phyloP scores from a whole-genome alignment of 495 filamentous ascomycete genomes.

The Trichoderma reesei region DNA sequence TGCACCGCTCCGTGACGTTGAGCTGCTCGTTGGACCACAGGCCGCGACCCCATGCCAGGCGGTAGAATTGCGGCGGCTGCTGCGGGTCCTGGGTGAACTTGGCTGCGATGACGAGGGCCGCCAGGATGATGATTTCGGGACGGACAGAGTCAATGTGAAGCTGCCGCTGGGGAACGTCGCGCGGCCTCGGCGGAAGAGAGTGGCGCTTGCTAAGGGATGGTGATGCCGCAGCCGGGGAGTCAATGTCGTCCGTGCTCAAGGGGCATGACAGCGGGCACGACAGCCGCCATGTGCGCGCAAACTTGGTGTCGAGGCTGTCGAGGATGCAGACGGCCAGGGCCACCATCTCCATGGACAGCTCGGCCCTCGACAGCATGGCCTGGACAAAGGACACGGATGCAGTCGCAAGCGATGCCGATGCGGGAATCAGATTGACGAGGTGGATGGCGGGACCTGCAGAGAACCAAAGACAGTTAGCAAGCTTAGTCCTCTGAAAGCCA shows the following conservation, averaged over 20 bases:
- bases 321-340: slow-evolving; percentile 46
- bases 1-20: slow-evolving; percentile 44
- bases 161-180: slow-evolving; percentile 15
- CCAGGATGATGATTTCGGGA: slow-evolving; percentile 43
- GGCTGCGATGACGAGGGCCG: slow-evolving; percentile 39
- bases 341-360: slow-evolving; percentile 39
- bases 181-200: slow-evolving; percentile 30
- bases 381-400: slow-evolving; percentile 43
- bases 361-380: slow-evolving; percentile 39
- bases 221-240: background rate
- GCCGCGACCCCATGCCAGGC: slow-evolving; percentile 33
- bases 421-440: slow-evolving; percentile 44
- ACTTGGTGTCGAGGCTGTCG: slow-evolving; percentile 45
- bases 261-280: slow-evolving; percentile 30
- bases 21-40: slow-evolving; percentile 44
- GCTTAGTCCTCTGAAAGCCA: background rate
- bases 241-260: slow-evolving; percentile 12
- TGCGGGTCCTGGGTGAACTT: slow-evolving; percentile 45
- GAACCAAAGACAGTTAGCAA: background rate
- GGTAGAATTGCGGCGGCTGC: slow-evolving; percentile 33
- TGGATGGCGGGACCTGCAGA: slow-evolving; percentile 43
- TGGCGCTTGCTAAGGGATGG: slow-evolving; percentile 29
- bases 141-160: slow-evolving; percentile 45
- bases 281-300: slow-evolving; percentile 43
- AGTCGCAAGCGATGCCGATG: slow-evolving; percentile 38